Conservation (phyloP, 2,329 filamentous ascomycete genomes). For the Neocatenulostroma microsporum region DNA sequence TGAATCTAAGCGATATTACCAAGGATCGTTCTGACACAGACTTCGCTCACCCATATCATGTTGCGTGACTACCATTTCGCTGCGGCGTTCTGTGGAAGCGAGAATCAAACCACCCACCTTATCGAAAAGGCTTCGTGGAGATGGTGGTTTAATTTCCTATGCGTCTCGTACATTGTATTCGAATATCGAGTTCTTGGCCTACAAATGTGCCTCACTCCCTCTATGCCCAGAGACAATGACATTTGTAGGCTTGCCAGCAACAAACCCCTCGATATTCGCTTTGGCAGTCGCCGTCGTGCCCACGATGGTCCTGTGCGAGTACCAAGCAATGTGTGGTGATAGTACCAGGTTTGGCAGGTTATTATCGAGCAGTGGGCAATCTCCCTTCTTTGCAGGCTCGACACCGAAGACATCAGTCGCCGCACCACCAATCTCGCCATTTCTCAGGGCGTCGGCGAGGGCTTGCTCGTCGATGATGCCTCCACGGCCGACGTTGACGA, state of each 20-base stretch:
- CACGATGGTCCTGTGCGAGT: constrained; percentile 39
- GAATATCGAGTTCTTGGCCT: no score
- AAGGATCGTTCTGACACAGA: no score
- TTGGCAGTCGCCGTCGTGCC: constrained; percentile 40
- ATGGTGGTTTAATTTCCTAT: no score
- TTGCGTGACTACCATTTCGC: no score
- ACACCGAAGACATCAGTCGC: constrained; percentile 44
- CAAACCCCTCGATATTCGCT: constrained; percentile 42
- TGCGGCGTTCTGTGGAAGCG: no score
- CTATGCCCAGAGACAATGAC: no score
- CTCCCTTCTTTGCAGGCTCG: constrained; percentile 40
- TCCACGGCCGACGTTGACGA: constrained; percentile 44
- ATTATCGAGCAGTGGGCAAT: constrained; percentile 38
- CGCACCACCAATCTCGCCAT: constrained; percentile 41
- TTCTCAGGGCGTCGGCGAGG: constrained; percentile 38
- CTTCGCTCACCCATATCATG: no score
- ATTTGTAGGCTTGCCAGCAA: constrained; percentile 34
- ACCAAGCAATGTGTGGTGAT: constrained; percentile 50
- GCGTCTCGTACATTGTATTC: no score
- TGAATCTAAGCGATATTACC: no score
- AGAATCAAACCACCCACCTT: no score
- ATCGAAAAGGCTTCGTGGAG: no score
- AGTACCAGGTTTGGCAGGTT: constrained; percentile 44
- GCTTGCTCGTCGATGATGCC: constrained; percentile 46
- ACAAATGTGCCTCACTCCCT: no score